Evolutionary conservation across 331 rosid genomes (phyloP).

Genomic region (Ulmus americana): DNA sequence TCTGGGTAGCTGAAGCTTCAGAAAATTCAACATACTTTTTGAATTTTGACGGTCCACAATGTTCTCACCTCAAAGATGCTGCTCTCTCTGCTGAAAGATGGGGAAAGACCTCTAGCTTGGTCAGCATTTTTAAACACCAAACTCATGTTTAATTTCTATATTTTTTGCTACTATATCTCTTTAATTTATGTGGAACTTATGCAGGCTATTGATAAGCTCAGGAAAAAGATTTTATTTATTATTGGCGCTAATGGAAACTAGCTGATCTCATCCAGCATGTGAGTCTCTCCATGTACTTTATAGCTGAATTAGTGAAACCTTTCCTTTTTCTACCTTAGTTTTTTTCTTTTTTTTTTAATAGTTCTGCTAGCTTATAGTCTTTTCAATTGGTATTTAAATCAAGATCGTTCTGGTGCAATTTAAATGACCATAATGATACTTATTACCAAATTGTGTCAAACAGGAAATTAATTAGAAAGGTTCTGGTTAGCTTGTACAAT

Average conservation of each 20-base stretch:
- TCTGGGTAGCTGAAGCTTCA: constrained; percentile 80
- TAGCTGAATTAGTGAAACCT: not conserved
- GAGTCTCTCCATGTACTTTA: constrained; percentile 19
- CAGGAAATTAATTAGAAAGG: not conserved
- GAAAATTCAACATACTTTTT: constrained; percentile 62
- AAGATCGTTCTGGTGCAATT: constrained; percentile 1
- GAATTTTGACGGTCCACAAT: constrained; percentile 43
- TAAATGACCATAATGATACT: not conserved
- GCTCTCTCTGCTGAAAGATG: constrained; percentile 56
- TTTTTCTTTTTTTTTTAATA: too few relatives aligned
- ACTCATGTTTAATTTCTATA: not conserved
- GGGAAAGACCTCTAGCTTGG: constrained; percentile 51
- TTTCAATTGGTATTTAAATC: not conserved
- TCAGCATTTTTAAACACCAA: constrained; percentile 28
- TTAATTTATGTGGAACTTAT: constrained; percentile 14
- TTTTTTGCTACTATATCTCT: not conserved
- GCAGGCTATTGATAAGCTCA: constrained; percentile 59
- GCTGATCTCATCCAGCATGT: constrained; percentile 15
- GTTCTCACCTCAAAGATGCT: constrained; percentile 61
- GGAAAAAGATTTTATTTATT: constrained; percentile 48
- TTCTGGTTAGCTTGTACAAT: not conserved
- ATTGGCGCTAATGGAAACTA: constrained; percentile 40
- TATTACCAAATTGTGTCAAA: not conserved
- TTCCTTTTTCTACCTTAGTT: not conserved
- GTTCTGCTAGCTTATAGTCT: not conserved